These are phyloP conservation scores for Didymella arachidicola DNA, from an alignment of 2,329 filamentous ascomycete genomes.

Conservation along the genomic window DNA sequence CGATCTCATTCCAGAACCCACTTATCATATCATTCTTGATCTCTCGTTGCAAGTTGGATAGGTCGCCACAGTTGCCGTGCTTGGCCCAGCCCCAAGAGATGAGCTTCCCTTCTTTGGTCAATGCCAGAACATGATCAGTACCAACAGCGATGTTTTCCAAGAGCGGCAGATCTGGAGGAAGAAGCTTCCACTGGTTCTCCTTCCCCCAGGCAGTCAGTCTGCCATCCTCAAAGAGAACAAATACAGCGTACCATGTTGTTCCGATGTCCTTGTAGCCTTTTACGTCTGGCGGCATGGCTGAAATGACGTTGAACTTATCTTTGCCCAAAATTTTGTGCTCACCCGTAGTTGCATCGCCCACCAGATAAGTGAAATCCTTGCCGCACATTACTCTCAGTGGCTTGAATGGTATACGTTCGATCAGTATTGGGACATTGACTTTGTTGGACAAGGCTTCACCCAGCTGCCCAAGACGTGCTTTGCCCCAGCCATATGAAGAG, in stretches of 20 bases:
- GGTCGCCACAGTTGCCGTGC: slow-evolving; percentile 87
- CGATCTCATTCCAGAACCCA: slow-evolving; percentile 42
- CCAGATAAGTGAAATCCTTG: slow-evolving; percentile 82
- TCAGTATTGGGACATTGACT: slow-evolving; percentile 32
- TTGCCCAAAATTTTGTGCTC: slow-evolving; percentile 73
- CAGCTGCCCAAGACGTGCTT: slow-evolving; percentile 83
- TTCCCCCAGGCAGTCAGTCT: slow-evolving; percentile 78
- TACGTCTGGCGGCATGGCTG: slow-evolving; percentile 62
- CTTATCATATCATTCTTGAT: slow-evolving; percentile 41
- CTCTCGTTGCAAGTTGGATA: slow-evolving; percentile 16
- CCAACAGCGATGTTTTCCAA: slow-evolving; percentile 76
- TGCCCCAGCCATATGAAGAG: slow-evolving; percentile 87
- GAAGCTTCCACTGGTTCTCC: slow-evolving; percentile 83
- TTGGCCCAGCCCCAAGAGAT: slow-evolving; percentile 96
- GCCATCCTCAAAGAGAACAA: slow-evolving; percentile 70
- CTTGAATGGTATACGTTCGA: slow-evolving; percentile 63
- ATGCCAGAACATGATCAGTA: slow-evolving; percentile 86
- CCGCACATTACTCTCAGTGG: slow-evolving; percentile 76
- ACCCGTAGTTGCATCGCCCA: slow-evolving; percentile 63
- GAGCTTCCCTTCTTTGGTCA: slow-evolving; percentile 71
- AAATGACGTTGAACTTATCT: slow-evolving; percentile 74
- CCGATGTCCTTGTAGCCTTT: slow-evolving; percentile 71
- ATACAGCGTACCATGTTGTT: slow-evolving; percentile 84
- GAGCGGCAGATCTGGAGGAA: slow-evolving; percentile 67
- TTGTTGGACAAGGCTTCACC: slow-evolving; percentile 61